These are phyloP conservation scores for Salvia sclarea DNA, from an alignment of 305 asterid species.

Conservation along the genomic window DNA sequence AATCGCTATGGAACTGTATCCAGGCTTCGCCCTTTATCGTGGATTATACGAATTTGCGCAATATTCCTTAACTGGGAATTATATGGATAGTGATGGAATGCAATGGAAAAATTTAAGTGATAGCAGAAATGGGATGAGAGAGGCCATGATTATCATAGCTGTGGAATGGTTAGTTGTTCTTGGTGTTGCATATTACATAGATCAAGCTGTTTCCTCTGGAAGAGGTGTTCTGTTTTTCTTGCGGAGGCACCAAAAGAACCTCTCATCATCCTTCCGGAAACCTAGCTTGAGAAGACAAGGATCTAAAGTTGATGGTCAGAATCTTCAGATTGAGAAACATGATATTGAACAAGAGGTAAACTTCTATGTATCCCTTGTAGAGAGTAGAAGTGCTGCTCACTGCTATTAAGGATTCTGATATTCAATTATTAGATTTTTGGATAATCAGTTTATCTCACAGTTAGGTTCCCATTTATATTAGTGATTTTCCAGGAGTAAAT, in stretches of 20 bases:
- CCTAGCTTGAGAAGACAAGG: conserved; percentile 65
- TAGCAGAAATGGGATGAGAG: conserved; percentile 71
- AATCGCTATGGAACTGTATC: conserved; percentile 84
- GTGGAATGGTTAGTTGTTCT: conserved; percentile 87
- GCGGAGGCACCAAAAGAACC: conserved; percentile 46
- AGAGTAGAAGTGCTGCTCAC: neutral
- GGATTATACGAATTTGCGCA: conserved; percentile 91
- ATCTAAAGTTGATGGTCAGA: conserved; percentile 66
- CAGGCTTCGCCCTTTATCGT: conserved; percentile 88
- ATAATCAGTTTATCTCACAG: no score
- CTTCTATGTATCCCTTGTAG: conserved; percentile 7
- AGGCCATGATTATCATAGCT: conserved; percentile 58
- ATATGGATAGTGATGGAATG: conserved; percentile 90
- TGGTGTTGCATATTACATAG: conserved; percentile 63
- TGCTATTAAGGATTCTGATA: conserved; percentile 6
- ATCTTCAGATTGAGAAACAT: conserved; percentile 73
- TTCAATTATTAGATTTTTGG: no score
- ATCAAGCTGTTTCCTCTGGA: conserved; percentile 75
- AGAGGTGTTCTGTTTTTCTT: conserved; percentile 62
- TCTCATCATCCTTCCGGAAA: conserved; percentile 58
- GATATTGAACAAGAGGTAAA: conserved; percentile 88
- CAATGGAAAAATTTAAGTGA: conserved; percentile 75
- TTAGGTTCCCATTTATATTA: no score
- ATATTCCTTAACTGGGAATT: conserved; percentile 64
- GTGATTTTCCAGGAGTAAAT: neutral